Evolutionary conservation across 129 eudicot genomes (phyloP).

Genomic region (Ambrosia trifida): DNA sequence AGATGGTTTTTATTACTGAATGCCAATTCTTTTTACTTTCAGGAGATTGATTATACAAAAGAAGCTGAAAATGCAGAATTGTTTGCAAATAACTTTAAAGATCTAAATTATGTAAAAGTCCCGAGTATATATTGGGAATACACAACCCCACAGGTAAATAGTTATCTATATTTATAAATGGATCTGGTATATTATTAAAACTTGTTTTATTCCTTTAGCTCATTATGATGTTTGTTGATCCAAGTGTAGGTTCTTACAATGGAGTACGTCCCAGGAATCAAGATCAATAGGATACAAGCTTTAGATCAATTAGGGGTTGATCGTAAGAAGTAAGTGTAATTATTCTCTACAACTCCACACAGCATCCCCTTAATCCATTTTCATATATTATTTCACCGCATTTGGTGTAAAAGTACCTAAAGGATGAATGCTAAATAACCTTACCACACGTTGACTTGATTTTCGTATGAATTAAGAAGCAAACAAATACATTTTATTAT

Average conservation of each 20-base stretch:
- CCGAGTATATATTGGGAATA: conserved; percentile 88
- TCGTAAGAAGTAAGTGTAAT: conserved; percentile 65
- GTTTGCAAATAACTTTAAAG: conserved; percentile 79
- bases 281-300: conserved; percentile 90
- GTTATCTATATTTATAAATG: background rate
- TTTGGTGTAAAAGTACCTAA: background rate
- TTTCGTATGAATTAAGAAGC: background rate
- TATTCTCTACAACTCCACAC: conserved; percentile 10
- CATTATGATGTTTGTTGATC: conserved; percentile 25
- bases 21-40: conserved; percentile 26
- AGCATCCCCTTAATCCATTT: conserved; percentile 1
- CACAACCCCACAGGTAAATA: conserved; percentile 94
- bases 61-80: conserved; percentile 95
- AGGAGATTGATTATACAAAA: conserved; percentile 96
- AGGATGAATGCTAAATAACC: background rate
- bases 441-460: background rate
- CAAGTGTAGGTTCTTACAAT: conserved; percentile 68
- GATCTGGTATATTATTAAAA: background rate
- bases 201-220: conserved; percentile 16
- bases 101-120: conserved; percentile 90
- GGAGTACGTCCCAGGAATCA: conserved; percentile 99
- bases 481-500: background rate
- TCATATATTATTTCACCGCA: background rate
- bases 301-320: conserved; percentile 96
- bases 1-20: conserved; percentile 3